These are phyloP conservation scores for Brassica rapa DNA, from an alignment of 345 rosid species.

Conservation along the genomic window DNA sequence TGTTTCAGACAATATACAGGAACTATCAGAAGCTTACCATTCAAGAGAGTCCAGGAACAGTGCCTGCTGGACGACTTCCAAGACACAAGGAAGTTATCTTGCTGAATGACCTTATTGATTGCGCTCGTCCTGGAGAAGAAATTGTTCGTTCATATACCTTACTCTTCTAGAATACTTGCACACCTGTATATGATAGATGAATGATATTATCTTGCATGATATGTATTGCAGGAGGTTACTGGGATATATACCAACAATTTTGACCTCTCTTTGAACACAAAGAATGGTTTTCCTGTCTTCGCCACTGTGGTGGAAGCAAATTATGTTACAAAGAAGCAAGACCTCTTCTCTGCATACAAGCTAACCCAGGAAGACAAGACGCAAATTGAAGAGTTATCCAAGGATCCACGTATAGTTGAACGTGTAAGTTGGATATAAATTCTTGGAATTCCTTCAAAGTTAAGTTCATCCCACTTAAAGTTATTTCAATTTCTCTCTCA, in stretches of 20 bases:
- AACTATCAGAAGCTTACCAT: conserved; percentile 96
- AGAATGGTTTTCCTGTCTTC: conserved; percentile 97
- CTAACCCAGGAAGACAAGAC: conserved; percentile 94
- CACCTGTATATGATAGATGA: background rate
- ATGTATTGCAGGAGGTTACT: conserved; percentile 77
- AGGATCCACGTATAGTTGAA: conserved; percentile 90
- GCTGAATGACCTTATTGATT: conserved; percentile 90
- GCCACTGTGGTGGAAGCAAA: conserved; percentile 97
- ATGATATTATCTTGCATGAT: background rate
- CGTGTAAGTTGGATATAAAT: conserved; percentile 53
- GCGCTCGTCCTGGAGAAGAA: conserved; percentile 99
- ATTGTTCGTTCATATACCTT: conserved; percentile 48
- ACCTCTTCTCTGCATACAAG: conserved; percentile 93
- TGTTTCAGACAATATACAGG: conserved; percentile 86
- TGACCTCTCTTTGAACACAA: conserved; percentile 91
- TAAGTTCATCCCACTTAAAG: background rate
- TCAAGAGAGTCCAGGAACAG: conserved; percentile 98
- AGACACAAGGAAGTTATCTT: conserved; percentile 98
- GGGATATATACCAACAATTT: conserved; percentile 93
- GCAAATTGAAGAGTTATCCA: conserved; percentile 83
- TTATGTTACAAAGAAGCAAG: conserved; percentile 88
- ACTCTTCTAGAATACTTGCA: conserved; percentile 2
- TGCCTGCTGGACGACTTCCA: conserved; percentile 98
- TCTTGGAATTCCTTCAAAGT: background rate
- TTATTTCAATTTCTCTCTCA: conserved; percentile 37